These are phyloP conservation scores for Vitis riparia DNA, from an alignment of 164 flowering plant genomes.

Conservation along the genomic window DNA sequence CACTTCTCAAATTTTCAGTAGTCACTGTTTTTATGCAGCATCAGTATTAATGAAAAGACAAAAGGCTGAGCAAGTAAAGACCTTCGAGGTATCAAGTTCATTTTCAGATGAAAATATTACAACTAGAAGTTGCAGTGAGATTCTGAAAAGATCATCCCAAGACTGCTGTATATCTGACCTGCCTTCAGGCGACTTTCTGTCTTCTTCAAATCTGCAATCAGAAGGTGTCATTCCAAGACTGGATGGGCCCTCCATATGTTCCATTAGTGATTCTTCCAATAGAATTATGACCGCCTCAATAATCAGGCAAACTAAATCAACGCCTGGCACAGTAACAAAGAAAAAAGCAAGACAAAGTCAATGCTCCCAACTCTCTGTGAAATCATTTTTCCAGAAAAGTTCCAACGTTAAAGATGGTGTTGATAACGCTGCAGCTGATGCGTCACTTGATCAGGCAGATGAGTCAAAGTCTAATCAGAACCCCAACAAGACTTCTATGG, in stretches of 20 bases:
- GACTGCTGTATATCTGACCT: constrained; percentile 11
- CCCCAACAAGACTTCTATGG: constrained; percentile 11
- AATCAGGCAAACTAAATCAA: constrained; percentile 15
- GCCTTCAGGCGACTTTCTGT: constrained; percentile 6
- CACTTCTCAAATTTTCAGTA: constrained; percentile 2
- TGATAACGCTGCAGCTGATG: constrained; percentile 11
- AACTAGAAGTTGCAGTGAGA: constrained; percentile 23
- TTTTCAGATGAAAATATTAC: constrained; percentile 17
- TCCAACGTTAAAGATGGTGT: constrained; percentile 17
- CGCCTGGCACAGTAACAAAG: constrained; percentile 24
- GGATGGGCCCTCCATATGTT: constrained; percentile 4
- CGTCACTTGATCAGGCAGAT: constrained; percentile 24
- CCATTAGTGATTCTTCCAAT: constrained; percentile 9
- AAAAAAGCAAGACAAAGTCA: constrained; percentile 50
- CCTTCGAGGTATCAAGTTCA: constrained; percentile 19
- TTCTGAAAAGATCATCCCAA: constrained; percentile 17
- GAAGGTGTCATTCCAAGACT: constrained; percentile 10
- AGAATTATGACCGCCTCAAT: constrained; percentile 6
- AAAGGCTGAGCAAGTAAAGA: constrained; percentile 26
- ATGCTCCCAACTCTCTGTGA: constrained; percentile 67
- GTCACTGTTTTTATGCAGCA: constrained; percentile 39
- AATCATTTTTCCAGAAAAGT: constrained; percentile 68
- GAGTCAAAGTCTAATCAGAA: constrained; percentile 12
- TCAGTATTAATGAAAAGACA: constrained; percentile 67
- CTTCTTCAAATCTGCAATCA: constrained; percentile 18